Evolutionary conservation across 148 eudicot genomes (phyloP), one percentile per base, ranked within the genome.

Genomic region (Mesembryanthemum crystallinum): DNA sequence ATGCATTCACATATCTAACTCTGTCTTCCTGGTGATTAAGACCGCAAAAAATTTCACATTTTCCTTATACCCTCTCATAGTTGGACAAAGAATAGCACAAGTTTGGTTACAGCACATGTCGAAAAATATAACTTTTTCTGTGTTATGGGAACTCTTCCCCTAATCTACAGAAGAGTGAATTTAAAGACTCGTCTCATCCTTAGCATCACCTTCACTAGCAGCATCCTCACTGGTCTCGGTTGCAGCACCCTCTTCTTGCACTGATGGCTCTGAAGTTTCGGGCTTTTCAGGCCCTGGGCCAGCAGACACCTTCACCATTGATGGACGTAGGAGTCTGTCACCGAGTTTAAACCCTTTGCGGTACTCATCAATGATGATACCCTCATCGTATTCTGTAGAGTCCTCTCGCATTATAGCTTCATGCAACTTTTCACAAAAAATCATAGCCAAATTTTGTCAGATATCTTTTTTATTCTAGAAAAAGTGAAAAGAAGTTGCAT

Each of bases 341-440:
- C 96, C 93, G 55, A 90, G 87, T 78, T 81, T 81, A 82, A 89
- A 91, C 43, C 98, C 96, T 77, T 89, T 89, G 15, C 92, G 82
- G 55, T 79, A 93, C 74, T 93, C 89, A 77, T 89, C 90, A 51
- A 90, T 74, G 66, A 93, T 52, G 63, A 93, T 5, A 25, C 87
- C 92, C 58, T 91, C 93, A 29, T 86, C 96, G 60, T 85, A 88
- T 79, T 88, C 88, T 37, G 84, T 77, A 20, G 96, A 93, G 24
- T 89, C 93, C 79, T 89, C 97, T 12, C 90, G 88, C 97, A 90
- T 92, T 72, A 93, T 93, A 63, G 98, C 98, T 86, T 93, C 96
- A 65, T 89, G 98, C 80, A 90, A 88, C 98, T 93, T 86, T 87
- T 71, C 24, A 58, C 57, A 76, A 61, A 76, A 61, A 67, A 82